phyloP scores from a whole-genome alignment of 441 rosid species.

The Corymbia citriodora region DNA sequence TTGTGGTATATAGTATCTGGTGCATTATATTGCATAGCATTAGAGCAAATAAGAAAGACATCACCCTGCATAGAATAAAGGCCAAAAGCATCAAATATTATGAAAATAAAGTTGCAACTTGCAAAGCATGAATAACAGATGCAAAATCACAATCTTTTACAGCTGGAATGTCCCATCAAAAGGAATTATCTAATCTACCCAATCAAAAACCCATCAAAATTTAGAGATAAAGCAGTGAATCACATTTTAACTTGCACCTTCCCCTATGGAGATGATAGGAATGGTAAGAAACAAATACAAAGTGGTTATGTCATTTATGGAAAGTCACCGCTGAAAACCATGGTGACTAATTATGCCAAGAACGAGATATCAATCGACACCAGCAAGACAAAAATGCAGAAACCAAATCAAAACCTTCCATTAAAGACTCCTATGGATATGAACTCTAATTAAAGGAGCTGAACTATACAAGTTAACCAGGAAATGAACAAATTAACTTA shows the following conservation, averaged over 20 bases:
- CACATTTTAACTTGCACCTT: background rate
- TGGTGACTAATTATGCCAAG: background rate
- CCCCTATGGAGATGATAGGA: background rate
- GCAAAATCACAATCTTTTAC: background rate
- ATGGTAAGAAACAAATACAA: background rate
- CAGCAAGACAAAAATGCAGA: background rate
- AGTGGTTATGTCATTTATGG: background rate
- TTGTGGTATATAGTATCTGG: constrained; percentile 74
- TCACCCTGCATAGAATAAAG: constrained; percentile 63
- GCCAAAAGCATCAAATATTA: background rate
- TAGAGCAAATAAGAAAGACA: constrained; percentile 72
- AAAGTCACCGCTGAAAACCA: background rate
- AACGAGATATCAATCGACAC: background rate
- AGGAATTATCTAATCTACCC: background rate
- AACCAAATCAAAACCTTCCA: background rate
- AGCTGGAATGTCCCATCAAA: background rate
- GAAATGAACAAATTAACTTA: background rate
- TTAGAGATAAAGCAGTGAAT: background rate
- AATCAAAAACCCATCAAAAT: background rate
- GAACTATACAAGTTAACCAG: background rate
- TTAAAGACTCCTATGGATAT: background rate
- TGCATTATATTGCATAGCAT: constrained; percentile 87
- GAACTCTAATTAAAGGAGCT: background rate
- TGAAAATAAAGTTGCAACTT: background rate
- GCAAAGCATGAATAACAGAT: background rate